Evolutionary conservation across 108 stramenopile species (phyloP), one percentile per base, ranked within the genome.

Genomic region (Skeletonema menzelii): DNA sequence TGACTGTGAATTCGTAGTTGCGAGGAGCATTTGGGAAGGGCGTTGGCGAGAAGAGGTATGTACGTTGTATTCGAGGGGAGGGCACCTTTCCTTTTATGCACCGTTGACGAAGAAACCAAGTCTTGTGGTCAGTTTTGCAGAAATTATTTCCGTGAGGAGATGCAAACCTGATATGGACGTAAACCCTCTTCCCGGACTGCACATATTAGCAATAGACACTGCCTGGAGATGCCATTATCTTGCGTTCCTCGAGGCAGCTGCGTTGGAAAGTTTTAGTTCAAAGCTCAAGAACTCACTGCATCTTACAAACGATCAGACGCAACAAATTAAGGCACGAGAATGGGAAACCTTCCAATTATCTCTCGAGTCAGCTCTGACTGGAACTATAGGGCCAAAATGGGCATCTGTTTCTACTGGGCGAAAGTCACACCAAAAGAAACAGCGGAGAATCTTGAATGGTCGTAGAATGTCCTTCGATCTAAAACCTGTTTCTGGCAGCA

Each of bases 31-130:
- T 26, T 97, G 92, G 88, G 95, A 97, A 63, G 86, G 92, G 26
- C 95, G 92, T 59, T 97, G 97, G 97, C 70, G 95, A 42, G 96
- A 97, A 77, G 97, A 97, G 79, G 88, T 89, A 83, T 92, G 85
- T 38, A 90, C 86, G 11, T 22, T 97, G 15, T 93, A 93, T 62
- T 27, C 70, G 12, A 67, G 58, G 49, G 84, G 82, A 8, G 77
- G 70, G 3, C 84, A 82, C 67, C 42, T 97, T 27, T 78, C 79
- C 4, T 94, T 94, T 79, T 97, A 94, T 83, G 82, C 91, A 0
- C 93, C 94, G 19, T 72, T 95, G 10, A 65, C 94, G 34, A 92
- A 86, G 64, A 88, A 91, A 37, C 86, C 95, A 4, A 87, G 77
- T 55, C 79, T 91, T 56, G 88, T 89, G 7, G 81, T 95, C 10